Base-by-base conservation (phyloP, 164 flowering plant species). In the Sextonia rubra region DNA sequence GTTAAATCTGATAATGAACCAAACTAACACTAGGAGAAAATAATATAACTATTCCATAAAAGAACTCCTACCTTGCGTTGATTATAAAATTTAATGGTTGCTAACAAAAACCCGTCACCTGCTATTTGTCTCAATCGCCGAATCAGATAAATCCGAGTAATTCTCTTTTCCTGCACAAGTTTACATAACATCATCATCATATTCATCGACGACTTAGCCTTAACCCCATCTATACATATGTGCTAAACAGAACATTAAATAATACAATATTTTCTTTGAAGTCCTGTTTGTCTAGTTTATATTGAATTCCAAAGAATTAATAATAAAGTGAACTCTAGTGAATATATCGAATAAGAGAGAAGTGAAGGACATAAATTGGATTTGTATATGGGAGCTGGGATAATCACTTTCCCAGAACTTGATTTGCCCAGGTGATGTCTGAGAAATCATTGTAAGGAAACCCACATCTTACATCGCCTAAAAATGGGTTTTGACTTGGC, bases 101-200 rank as follows among this genome's bases (percentile, higher is more conserved):
- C 72, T 62, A 72, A 62, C 74, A 91, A 73, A 75, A 91, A 72
- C 66, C 80, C 75, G 74, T 93, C 97, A 64, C 98, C 98, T 24
- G 90, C 89, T 48, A 91, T 66, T 60, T 75, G 77, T 60, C 97
- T 86, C 72, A 90, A 80, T 69, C 63, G 81, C 69, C 64, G 81
- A 60, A 93, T 81, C 75, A 93, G 72, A 70, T 85, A 83, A 20
- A 71, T 80, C 74, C 97, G 70, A 4, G 88, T 52, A 3, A 93
- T 82, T 72, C 77, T 91, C 74, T 73, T 82, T 24, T 76, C 89
- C 94, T 90, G 85, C 2, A 73, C 18, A 8, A 48, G 7, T 73
- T 60, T 47, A 20, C 3, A 48, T 17, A 25, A 23, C 12, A 17
- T 0, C 23, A 27, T 18, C 12, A 69, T 72, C 56, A 32, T 26